phyloP scores from a whole-genome alignment of 2,329 filamentous ascomycete species.

The Aureobasidium pullulans region DNA sequence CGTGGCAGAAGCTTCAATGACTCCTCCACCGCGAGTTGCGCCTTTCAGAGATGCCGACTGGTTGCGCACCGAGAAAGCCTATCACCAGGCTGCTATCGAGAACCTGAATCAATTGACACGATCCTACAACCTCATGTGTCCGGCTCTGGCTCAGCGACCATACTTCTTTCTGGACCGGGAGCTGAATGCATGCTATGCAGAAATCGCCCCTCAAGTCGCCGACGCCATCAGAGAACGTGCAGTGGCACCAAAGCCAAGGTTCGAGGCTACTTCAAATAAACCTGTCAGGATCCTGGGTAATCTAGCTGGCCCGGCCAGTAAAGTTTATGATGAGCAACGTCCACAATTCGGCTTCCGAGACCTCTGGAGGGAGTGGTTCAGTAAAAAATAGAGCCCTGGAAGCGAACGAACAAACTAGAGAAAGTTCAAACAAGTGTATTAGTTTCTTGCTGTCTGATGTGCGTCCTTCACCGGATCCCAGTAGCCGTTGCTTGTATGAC shows the following conservation, averaged over 20 bases:
- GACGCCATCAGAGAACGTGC: slow-evolving; percentile 66
- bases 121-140: slow-evolving; percentile 92
- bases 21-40: slow-evolving; percentile 20
- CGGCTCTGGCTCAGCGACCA: slow-evolving; percentile 83
- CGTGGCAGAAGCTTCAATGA: neutral
- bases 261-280: slow-evolving; percentile 36
- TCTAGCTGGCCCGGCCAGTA: slow-evolving; percentile 49
- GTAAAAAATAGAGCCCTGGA: neutral
- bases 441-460: slow-evolving; percentile 3
- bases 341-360: slow-evolving; percentile 80
- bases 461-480: slow-evolving; percentile 26
- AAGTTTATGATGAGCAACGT: slow-evolving; percentile 65
- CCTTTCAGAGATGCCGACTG: slow-evolving; percentile 73
- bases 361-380: slow-evolving; percentile 79
- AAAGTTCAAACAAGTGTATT: too few relatives aligned
- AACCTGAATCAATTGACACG: slow-evolving; percentile 74
- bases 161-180: slow-evolving; percentile 83
- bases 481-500: slow-evolving; percentile 18
- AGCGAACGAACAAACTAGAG: too few relatives aligned
- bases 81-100: slow-evolving; percentile 67
- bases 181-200: slow-evolving; percentile 71
- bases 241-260: slow-evolving; percentile 34
- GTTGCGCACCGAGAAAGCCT: slow-evolving; percentile 64
- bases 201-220: slow-evolving; percentile 71
- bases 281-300: slow-evolving; percentile 54